A percentile compares a stretch with the other conserved stretches of the same genome.
Evolutionary conservation across 1,139 yeast species (phyloP).

Genomic region (Debaryomyces psychrophilus): DNA sequence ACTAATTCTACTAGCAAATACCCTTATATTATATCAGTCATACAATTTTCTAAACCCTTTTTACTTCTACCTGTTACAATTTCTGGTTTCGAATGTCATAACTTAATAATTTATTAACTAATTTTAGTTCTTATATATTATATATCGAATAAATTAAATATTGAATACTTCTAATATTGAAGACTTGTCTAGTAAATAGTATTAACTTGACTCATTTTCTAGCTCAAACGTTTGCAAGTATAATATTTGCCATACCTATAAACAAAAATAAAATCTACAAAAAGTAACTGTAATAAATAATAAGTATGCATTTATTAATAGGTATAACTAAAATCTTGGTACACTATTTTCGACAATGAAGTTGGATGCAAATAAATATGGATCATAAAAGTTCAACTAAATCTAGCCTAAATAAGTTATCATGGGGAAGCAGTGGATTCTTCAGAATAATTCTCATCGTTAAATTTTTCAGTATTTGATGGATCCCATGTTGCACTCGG

Average conservation of each 20-base stretch:
- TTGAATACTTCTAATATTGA: background rate
- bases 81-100: constrained; percentile 8
- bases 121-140: constrained; percentile 9
- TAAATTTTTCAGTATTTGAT: constrained; percentile 32
- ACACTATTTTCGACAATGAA: background rate
- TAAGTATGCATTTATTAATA: background rate
- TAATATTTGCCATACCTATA: background rate
- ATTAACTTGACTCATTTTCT: background rate
- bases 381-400: background rate
- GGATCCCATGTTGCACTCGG: constrained; percentile 58
- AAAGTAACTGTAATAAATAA: background rate
- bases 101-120: constrained; percentile 1
- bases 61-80: constrained; percentile 8
- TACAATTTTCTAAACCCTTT: constrained; percentile 4
- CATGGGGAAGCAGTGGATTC: constrained; percentile 26
- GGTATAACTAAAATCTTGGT: background rate
- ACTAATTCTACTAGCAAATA: constrained; percentile 15
- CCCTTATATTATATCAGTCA: constrained; percentile 5
- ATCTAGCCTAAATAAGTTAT: background rate
- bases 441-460: constrained; percentile 33
- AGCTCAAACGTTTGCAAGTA: background rate
- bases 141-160: constrained; percentile 3
- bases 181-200: background rate
- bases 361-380: background rate
- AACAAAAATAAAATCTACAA: no score